Percentiles rank a stretch among this genome's conserved stretches.
Evolutionary conservation across 371 early-diverging fungal genomes (phyloP).

Genomic region (Lichtheimia corymbifera): DNA sequence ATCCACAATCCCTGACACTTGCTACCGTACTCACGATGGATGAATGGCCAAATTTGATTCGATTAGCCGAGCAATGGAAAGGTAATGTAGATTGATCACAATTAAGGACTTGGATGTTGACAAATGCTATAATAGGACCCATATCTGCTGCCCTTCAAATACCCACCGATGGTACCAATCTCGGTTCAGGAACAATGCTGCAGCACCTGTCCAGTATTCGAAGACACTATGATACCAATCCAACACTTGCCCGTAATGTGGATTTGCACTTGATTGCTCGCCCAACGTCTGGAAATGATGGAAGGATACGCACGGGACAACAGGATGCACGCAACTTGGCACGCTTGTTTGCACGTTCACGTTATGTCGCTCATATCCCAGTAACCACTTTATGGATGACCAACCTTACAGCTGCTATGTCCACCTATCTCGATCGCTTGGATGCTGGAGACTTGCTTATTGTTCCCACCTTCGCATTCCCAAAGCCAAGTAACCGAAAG

Average conservation of each 20-base stretch:
- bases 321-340: constrained; percentile 53
- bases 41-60: constrained; percentile 18
- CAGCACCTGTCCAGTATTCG: constrained; percentile 30
- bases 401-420: constrained; percentile 15
- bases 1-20: constrained; percentile 19
- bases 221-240: constrained; percentile 35
- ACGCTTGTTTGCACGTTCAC: constrained; percentile 54
- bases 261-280: constrained; percentile 56
- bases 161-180: constrained; percentile 14
- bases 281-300: constrained; percentile 19
- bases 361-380: constrained; percentile 45
- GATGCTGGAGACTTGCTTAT: constrained; percentile 30
- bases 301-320: constrained; percentile 25
- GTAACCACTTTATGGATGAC: constrained; percentile 27
- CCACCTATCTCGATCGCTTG: constrained; percentile 15
- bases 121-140: constrained; percentile 34
- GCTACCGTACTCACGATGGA: constrained; percentile 30
- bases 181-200: constrained; percentile 11
- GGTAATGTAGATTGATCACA: constrained; percentile 11
- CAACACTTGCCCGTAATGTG: constrained; percentile 42
- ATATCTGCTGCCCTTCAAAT: constrained; percentile 55
- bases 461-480: constrained; percentile 38
- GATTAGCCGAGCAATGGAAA: constrained; percentile 32
- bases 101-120: background rate
- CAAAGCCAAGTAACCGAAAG: background rate